Base-by-base conservation (phyloP, 2,329 filamentous ascomycete species). In the Chrysoporthe puriensis region DNA sequence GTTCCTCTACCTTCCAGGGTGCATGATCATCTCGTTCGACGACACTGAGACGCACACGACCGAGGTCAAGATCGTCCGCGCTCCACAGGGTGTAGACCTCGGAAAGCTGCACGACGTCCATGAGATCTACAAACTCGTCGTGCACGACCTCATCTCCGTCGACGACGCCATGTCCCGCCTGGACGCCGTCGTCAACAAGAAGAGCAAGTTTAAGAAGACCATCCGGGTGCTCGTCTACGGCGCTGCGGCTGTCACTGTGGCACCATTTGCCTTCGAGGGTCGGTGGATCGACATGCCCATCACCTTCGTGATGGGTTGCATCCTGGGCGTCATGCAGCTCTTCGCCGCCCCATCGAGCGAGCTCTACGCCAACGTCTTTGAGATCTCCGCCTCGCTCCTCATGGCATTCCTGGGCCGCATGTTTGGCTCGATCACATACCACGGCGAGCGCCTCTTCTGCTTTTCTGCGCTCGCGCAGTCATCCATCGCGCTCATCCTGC, bases 21-120 rank as follows among this genome's bases (percentile, higher is more conserved):
- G 92, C 75, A 97, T 97, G 94, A 92, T 97, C 66, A 91, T 97
- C 75, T 95, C 93, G 4, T 97, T 97, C 74, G 94, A 92, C 74
- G 92, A 95, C 77, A 83, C 80, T 71, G 79, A 80, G 0, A 92
- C 91, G 0, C 91, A 94, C 74, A 94, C 91, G 0, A 90, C 90
- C n/a, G 91, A 93, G 75, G 91, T 94, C 70, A 92, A 92, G 79
- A 84, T 94, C 43, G 88, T 94, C 7, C 86, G 89, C 4, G 85
- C 88, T 0, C 79, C 80, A 0, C 90, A 93, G 73, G 91, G 90
- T 1, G 84, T 94, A 11, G 88, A 94, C 75, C 82, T 94, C 0
- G 91, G 91, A 40, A 91, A 90, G 73, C 84, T 94, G 14, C 85
- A 89, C 62, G 91, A 94, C 71, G 86, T 90, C 1, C 91, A 94